Evolutionary conservation across 805 yeast genomes (phyloP).

Genomic region (Metschnikowia proteae): DNA sequence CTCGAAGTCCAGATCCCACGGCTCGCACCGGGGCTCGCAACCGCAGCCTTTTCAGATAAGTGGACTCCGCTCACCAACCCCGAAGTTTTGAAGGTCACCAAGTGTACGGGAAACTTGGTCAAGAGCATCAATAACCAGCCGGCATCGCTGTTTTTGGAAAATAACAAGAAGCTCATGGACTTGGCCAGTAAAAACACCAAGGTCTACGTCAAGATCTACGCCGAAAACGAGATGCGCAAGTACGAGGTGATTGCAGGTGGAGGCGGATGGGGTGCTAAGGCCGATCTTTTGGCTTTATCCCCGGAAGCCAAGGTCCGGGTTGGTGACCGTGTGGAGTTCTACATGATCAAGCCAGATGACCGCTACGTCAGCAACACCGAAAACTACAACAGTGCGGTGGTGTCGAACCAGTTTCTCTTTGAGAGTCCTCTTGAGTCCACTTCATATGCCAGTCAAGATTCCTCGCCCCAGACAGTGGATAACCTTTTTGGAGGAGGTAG

Average conservation of each 20-base stretch:
- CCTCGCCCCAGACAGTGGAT: constrained; percentile 9
- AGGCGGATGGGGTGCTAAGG: constrained; percentile 71
- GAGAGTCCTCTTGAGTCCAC: constrained; percentile 34
- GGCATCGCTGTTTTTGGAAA: constrained; percentile 55
- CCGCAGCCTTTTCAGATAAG: constrained; percentile 21
- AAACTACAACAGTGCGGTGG: constrained; percentile 3
- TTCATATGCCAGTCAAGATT: constrained; percentile 14
- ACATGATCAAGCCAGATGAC: constrained; percentile 39
- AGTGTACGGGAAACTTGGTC: constrained; percentile 54
- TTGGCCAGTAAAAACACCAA: constrained; percentile 42
- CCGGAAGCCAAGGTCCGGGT: constrained; percentile 45
- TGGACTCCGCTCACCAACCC: constrained; percentile 31
- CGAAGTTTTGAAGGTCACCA: constrained; percentile 41
- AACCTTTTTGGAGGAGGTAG: constrained; percentile 19
- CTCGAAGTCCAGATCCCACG: constrained; percentile 25
- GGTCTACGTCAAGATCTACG: constrained; percentile 34
- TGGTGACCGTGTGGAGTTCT: constrained; percentile 50
- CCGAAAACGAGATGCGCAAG: constrained; percentile 17
- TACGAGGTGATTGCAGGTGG: constrained; percentile 69
- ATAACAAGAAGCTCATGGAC: constrained; percentile 36
- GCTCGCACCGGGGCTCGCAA: constrained; percentile 6
- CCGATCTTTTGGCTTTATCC: constrained; percentile 61
- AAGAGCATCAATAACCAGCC: constrained; percentile 51
- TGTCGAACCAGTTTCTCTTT: constrained; percentile 18
- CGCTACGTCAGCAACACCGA: constrained; percentile 11